A percentile compares a stretch with the other conserved stretches of the same genome.
Evolutionary conservation across 768 basidiomycete genomes (phyloP).

Genomic region (Pleurotus eryngii): DNA sequence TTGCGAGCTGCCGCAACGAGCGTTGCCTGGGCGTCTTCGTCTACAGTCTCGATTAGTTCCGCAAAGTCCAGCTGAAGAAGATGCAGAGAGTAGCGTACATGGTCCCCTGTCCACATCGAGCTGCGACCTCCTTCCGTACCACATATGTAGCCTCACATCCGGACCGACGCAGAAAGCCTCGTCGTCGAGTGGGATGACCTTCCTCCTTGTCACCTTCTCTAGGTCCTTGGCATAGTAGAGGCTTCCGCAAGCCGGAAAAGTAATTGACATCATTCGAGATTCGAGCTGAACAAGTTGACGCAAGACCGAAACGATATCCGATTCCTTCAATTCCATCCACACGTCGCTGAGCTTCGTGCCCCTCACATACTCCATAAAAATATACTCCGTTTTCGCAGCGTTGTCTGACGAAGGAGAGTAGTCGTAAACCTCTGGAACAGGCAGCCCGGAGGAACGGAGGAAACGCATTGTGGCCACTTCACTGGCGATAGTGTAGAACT

Average conservation of each 20-base stretch:
- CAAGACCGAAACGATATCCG: constrained; percentile 30
- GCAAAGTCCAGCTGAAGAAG: constrained; percentile 16
- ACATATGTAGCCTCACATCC: constrained; percentile 40
- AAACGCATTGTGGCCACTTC: constrained; percentile 26
- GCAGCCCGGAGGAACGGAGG: constrained; percentile 14
- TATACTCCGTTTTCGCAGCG: constrained; percentile 30
- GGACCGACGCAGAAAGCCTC: constrained; percentile 44
- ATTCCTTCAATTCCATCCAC: constrained; percentile 32
- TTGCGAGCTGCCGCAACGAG: constrained; percentile 41
- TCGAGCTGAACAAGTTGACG: constrained; percentile 38
- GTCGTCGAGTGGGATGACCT: constrained; percentile 35
- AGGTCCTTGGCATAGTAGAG: constrained; percentile 42
- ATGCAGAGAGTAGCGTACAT: constrained; percentile 38
- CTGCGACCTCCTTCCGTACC: constrained; percentile 47
- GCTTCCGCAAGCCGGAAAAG: constrained; percentile 42
- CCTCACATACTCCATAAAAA: constrained; percentile 33
- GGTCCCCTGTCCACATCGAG: constrained; percentile 50
- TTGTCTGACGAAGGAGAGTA: constrained; percentile 14
- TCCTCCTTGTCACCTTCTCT: constrained; percentile 31
- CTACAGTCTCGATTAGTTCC: constrained; percentile 34
- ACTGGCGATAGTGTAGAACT: constrained; percentile 23
- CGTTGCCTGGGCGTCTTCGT: constrained; percentile 37
- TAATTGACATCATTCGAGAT: constrained; percentile 36
- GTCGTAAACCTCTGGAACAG: background rate
- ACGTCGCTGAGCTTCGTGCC: constrained; percentile 31